These are phyloP conservation scores for Zarea fungicola DNA, from an alignment of 2,329 filamentous ascomycete genomes.

Conservation along the genomic window DNA sequence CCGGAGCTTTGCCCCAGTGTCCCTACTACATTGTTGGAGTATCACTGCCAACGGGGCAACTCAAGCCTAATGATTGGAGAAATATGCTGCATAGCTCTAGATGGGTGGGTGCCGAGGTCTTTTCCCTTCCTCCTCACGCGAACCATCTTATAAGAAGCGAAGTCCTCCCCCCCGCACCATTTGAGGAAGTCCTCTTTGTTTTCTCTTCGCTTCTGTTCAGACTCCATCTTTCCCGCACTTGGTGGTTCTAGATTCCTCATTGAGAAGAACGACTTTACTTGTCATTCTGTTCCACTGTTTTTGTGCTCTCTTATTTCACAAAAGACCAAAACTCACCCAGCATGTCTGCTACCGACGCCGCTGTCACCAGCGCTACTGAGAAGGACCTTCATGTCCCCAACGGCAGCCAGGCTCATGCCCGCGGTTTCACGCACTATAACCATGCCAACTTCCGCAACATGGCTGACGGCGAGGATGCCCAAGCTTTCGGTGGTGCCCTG, in stretches of 20 bases:
- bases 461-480: constrained; percentile 18
- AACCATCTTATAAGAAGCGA: constrained; percentile 5
- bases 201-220: not conserved
- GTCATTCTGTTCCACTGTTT: no score
- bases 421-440: constrained; percentile 20
- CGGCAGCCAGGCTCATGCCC: constrained; percentile 18
- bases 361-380: constrained; percentile 13
- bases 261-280: not conserved
- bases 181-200: not conserved
- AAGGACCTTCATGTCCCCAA: constrained; percentile 15
- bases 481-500: constrained; percentile 66
- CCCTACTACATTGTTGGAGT: not conserved
- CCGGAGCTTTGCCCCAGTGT: constrained; percentile 1
- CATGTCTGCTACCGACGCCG: constrained; percentile 8
- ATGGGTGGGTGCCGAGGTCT: not conserved
- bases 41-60: not conserved
- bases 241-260: not conserved
- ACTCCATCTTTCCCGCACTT: constrained; percentile 6
- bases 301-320: not conserved
- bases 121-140: not conserved
- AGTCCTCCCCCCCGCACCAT: not conserved
- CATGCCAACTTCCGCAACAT: constrained; percentile 4
- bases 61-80: not conserved
- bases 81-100: not conserved
- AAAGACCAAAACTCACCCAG: not conserved